Evolutionary conservation across 495 filamentous ascomycete species (phyloP).

Genomic region (Daldinia grandis): DNA sequence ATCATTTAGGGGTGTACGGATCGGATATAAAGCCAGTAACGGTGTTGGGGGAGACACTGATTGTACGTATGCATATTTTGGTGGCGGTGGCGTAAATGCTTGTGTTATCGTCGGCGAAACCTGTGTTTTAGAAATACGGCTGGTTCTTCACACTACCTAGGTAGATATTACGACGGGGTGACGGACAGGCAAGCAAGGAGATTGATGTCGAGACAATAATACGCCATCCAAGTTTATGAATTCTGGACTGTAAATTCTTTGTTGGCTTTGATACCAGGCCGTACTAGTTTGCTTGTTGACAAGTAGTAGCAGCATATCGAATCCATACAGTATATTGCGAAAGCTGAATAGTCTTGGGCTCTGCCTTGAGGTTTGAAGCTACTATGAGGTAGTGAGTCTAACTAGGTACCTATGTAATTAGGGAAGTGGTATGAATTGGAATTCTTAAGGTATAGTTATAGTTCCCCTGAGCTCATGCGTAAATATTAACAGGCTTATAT

Average conservation of each 20-base stretch:
- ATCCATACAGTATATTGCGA: not conserved
- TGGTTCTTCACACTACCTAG: conserved; percentile 4
- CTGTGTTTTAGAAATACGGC: conserved; percentile 7
- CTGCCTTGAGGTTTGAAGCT: not conserved
- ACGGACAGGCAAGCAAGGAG: conserved; percentile 12
- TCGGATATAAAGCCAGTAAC: not conserved
- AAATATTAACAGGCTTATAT: too few species aligned
- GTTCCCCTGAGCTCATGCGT: too few species aligned
- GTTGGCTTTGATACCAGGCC: not conserved
- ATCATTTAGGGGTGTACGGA: conserved; percentile 23
- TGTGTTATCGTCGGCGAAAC: conserved; percentile 1
- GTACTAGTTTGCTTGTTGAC: not conserved
- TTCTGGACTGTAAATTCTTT: not conserved
- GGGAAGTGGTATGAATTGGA: too few species aligned
- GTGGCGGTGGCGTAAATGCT: conserved; percentile 18
- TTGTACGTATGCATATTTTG: conserved; percentile 23
- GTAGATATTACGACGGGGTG: conserved; percentile 27
- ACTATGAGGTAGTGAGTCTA: not conserved
- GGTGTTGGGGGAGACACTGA: conserved; percentile 16
- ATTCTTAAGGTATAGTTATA: too few species aligned
- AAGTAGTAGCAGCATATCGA: not conserved
- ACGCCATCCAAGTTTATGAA: conserved; percentile 12
- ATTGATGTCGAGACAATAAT: conserved; percentile 31
- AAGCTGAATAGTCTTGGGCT: not conserved
- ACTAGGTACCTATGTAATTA: too few species aligned